phyloP scores from a whole-genome alignment of 192 early-diverging fungal species.

The Linnemannia elongata region DNA sequence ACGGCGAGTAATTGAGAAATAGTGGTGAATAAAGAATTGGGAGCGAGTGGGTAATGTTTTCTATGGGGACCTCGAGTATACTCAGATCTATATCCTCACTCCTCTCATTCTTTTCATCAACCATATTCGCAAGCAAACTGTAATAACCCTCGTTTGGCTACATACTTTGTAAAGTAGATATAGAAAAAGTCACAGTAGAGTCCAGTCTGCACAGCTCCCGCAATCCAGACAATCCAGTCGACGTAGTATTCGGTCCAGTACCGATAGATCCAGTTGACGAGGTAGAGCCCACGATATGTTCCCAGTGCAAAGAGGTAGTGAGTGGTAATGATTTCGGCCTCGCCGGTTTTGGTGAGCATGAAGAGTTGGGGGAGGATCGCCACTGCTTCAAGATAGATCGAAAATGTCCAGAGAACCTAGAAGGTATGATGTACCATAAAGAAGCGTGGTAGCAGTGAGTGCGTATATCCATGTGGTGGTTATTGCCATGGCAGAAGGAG shows the following conservation, averaged over 20 bases:
- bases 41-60: too few relatives aligned
- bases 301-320: slow-evolving; percentile 98
- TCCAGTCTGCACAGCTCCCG: slow-evolving; percentile 94
- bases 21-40: neutral
- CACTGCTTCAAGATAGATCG: slow-evolving; percentile 95
- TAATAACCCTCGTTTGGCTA: neutral
- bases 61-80: neutral
- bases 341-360: slow-evolving; percentile 93
- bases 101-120: neutral
- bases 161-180: slow-evolving; percentile 85
- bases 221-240: slow-evolving; percentile 90
- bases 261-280: slow-evolving; percentile 94
- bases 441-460: too few relatives aligned
- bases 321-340: slow-evolving; percentile 97
- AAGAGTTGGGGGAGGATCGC: slow-evolving; percentile 98
- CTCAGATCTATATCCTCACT: too few relatives aligned
- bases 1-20: neutral
- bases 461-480: too few relatives aligned
- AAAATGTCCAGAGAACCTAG: slow-evolving; percentile 95
- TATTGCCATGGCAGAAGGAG: too few relatives aligned
- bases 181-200: slow-evolving; percentile 98
- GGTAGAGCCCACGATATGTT: slow-evolving; percentile 62
- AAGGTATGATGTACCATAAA: neutral
- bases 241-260: slow-evolving; percentile 77
- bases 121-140: neutral